These are phyloP conservation scores for Amauroascus niger DNA, from an alignment of 2,329 filamentous ascomycete species.

Conservation along the genomic window DNA sequence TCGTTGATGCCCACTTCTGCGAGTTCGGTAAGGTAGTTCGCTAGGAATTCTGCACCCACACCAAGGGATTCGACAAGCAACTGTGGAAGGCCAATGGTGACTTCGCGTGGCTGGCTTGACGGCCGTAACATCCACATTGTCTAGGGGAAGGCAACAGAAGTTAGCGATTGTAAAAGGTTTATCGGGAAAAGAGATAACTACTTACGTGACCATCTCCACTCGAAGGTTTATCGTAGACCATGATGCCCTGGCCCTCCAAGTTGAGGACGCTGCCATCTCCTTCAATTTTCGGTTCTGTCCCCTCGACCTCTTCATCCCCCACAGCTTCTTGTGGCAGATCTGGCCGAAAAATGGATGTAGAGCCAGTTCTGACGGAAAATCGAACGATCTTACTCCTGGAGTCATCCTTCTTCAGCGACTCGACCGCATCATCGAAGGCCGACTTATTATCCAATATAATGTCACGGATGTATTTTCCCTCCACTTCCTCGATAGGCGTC, in stretches of 20 bases:
- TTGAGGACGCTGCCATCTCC: conserved; percentile 51
- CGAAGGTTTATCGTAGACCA: conserved; percentile 85
- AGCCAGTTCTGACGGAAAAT: conserved; percentile 62
- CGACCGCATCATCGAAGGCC: conserved; percentile 72
- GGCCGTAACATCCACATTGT: conserved; percentile 99
- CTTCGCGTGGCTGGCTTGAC: conserved; percentile 75
- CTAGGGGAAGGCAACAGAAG: conserved; percentile 41
- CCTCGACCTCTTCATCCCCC: conserved; percentile 28
- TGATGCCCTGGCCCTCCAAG: conserved; percentile 93
- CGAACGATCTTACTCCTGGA: conserved; percentile 83
- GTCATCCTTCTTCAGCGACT: conserved; percentile 85
- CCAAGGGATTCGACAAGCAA: conserved; percentile 87
- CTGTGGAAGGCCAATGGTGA: conserved; percentile 86
- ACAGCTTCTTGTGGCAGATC: neutral
- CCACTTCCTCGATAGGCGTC: conserved; percentile 60
- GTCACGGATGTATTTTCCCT: conserved; percentile 68
- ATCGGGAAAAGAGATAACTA: conserved; percentile 20
- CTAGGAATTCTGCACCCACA: conserved; percentile 86
- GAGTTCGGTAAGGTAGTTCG: conserved; percentile 81
- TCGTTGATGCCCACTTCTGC: conserved; percentile 73
- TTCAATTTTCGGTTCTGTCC: conserved; percentile 29
- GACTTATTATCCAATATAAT: conserved; percentile 70
- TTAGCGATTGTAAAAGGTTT: conserved; percentile 19
- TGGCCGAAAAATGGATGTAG: conserved; percentile 53
- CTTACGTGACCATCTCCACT: conserved; percentile 84